Percentiles rank a stretch among this genome's conserved stretches.
Conservation (phyloP, 2,329 filamentous ascomycete species). For the Pestalotiopsis sp. region DNA sequence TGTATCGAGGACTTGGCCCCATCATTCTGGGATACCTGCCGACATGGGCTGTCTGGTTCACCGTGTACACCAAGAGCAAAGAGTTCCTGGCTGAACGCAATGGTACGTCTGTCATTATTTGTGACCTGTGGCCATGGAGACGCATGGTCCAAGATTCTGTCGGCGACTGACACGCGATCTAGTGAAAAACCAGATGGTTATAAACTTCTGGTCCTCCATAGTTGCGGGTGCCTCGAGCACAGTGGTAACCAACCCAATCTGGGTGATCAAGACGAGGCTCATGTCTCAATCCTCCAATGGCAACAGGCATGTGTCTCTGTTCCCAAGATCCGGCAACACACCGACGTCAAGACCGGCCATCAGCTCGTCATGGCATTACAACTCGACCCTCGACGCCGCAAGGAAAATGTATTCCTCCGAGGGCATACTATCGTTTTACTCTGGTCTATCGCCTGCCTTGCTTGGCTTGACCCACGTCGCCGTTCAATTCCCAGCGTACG, state of each 20-base stretch:
- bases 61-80: slow-evolving; percentile 91
- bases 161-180: slow-evolving; percentile 14
- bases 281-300: slow-evolving; percentile 80
- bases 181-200: slow-evolving; percentile 70
- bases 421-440: slow-evolving; percentile 90
- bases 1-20: slow-evolving; percentile 92
- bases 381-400: slow-evolving; percentile 85
- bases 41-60: slow-evolving; percentile 98
- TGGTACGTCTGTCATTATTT: slow-evolving; percentile 46
- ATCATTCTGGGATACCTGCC: slow-evolving; percentile 95
- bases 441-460: slow-evolving; percentile 87
- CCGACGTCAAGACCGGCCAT: slow-evolving; percentile 58
- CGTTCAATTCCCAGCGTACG: slow-evolving; percentile 95
- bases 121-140: background rate
- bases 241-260: slow-evolving; percentile 94
- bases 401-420: slow-evolving; percentile 95
- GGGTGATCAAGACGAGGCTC: slow-evolving; percentile 97
- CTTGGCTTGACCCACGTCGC: slow-evolving; percentile 93
- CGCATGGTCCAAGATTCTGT: background rate
- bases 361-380: slow-evolving; percentile 86
- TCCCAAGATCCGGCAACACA: slow-evolving; percentile 54
- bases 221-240: slow-evolving; percentile 92
- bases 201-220: slow-evolving; percentile 88
- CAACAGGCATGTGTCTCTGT: slow-evolving; percentile 47
- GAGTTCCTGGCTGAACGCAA: slow-evolving; percentile 69